These are phyloP conservation scores for Rosa chinensis DNA, from an alignment of 306 rosid species.

Conservation along the genomic window DNA sequence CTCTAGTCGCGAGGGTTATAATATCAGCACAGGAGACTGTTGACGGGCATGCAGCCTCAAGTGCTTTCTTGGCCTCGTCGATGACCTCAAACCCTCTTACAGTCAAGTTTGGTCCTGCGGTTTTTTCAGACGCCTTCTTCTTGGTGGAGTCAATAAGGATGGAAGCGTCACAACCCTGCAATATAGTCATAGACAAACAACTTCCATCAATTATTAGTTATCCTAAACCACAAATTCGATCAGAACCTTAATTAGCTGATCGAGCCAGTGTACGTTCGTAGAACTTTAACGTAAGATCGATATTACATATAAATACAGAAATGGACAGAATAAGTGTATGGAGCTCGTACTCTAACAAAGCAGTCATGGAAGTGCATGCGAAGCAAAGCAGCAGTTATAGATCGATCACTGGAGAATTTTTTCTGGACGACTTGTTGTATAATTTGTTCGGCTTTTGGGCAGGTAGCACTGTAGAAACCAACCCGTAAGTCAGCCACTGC, in stretches of 20 bases:
- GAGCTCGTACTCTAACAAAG: constrained; percentile 44
- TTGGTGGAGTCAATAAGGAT: constrained; percentile 43
- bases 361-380: constrained; percentile 70
- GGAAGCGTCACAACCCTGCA: constrained; percentile 63
- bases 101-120: constrained; percentile 15
- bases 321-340: neutral
- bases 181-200: neutral
- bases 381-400: constrained; percentile 49
- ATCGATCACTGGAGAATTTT: constrained; percentile 30
- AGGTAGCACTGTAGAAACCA: constrained; percentile 45
- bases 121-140: constrained; percentile 31
- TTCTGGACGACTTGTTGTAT: constrained; percentile 33
- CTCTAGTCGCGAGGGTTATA: constrained; percentile 52
- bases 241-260: neutral
- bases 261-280: neutral
- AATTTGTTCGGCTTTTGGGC: constrained; percentile 48
- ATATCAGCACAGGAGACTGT: constrained; percentile 67
- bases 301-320: neutral
- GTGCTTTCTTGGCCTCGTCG: constrained; percentile 39
- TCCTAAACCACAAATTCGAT: neutral
- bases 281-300: neutral
- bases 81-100: constrained; percentile 50
- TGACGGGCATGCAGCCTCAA: constrained; percentile 50
- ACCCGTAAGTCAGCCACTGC: constrained; percentile 36
- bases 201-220: too few relatives aligned